Evolutionary conservation across 805 yeast species (phyloP).

Genomic region (Lipomyces sp.): DNA sequence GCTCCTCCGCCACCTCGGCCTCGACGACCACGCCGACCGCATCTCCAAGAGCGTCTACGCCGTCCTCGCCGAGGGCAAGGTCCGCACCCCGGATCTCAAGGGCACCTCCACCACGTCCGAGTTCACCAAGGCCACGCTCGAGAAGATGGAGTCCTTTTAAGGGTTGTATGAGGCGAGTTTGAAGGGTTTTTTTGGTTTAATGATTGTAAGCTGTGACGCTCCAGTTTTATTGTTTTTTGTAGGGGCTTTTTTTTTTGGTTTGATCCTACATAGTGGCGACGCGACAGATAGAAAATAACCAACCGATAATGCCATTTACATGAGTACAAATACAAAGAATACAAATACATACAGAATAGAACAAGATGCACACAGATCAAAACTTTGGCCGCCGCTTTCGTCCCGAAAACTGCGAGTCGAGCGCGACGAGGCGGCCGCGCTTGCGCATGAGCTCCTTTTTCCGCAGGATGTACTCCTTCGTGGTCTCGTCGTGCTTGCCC

Average conservation of each 20-base stretch:
- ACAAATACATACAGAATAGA: no score
- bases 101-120: constrained; percentile 87
- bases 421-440: constrained; percentile 83
- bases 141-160: constrained; percentile 25
- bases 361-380: no score
- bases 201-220: neutral
- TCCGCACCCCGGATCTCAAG: constrained; percentile 86
- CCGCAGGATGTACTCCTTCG: constrained; percentile 76
- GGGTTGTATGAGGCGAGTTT: neutral
- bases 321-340: neutral
- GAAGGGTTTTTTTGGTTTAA: neutral
- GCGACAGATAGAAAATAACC: neutral
- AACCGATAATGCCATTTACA: neutral
- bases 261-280: no score
- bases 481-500: constrained; percentile 61
- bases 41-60: constrained; percentile 85
- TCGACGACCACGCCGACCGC: constrained; percentile 77
- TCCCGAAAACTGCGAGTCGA: constrained; percentile 88
- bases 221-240: neutral
- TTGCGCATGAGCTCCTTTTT: constrained; percentile 92
- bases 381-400: constrained; percentile 71
- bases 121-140: constrained; percentile 85
- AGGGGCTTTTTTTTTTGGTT: neutral
- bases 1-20: constrained; percentile 93
- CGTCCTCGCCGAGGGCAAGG: constrained; percentile 83